Base-by-base conservation (phyloP, 176 grass and related monocot genomes). In the Thinopyrum elongatum region DNA sequence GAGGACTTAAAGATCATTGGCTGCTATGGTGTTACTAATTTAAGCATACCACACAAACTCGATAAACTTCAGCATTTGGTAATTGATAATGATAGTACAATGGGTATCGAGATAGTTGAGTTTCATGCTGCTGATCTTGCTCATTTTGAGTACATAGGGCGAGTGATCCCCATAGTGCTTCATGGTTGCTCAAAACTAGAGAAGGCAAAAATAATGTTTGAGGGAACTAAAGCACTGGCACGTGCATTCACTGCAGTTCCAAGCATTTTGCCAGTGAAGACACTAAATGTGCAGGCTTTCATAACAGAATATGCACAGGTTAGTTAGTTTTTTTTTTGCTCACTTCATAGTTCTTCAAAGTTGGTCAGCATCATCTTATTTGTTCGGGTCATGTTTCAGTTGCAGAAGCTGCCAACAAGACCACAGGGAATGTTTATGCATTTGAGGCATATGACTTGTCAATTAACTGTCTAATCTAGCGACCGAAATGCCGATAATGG, bases 141-240 rank as follows among this genome's bases (percentile, higher is more conserved):
- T 34, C 33, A 34, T 34, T 34, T 34, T 34, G 33, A 34, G 33
- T 34, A 34, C 33, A 34, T 4, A 34, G 33, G 33, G 33, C 33
- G 33, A 34, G 33, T 34, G 33, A 34, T 34, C 33, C 33, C 33
- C 33, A 34, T 68, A 39, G 2, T 38, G 42, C 83, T 85, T 67
- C 73, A 55, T 85, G 83, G 74, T 78, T 85, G 42, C 83, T 57
- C 73, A 26, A 67, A 67, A 21, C 8, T 77, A 35, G 10, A 68
- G 22, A 67, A 55, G 22, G 46, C 60, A 25, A 26, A 34, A 63
- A 64, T 11, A 39, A 10, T 63, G 10, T 63, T 62, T 11, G 2
- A 8, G 14, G n/a, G 26, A 8, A 10, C 39, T 4, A 16, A 33
- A 14, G 68, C 4, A 73, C 23, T 42, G 28, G 38, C 41, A 27